Evolutionary conservation across 352 stramenopile species (phyloP).

Genomic region (Globisporangium nodosum): DNA sequence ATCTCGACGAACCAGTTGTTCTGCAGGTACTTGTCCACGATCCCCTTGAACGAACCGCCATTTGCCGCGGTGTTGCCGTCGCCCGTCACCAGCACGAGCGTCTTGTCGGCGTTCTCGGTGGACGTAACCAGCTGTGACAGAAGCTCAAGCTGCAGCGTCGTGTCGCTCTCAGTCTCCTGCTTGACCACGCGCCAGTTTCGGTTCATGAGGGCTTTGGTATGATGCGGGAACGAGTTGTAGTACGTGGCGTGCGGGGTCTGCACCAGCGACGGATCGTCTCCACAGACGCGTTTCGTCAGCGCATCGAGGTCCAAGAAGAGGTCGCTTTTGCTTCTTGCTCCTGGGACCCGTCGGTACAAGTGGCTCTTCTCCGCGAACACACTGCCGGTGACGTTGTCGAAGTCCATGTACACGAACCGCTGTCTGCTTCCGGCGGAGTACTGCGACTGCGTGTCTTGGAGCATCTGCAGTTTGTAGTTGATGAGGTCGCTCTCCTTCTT

Average conservation of each 20-base stretch:
- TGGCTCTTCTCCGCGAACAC: constrained; percentile 18
- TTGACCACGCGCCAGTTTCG: constrained; percentile 22
- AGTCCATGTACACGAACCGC: constrained; percentile 36
- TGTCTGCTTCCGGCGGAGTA: constrained; percentile 14
- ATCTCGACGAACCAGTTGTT: constrained; percentile 32
- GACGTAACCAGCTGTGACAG: constrained; percentile 20
- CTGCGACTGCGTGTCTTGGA: constrained; percentile 13
- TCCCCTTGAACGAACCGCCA: constrained; percentile 24
- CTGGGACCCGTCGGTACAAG: constrained; percentile 20
- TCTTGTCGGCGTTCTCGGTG: constrained; percentile 19
- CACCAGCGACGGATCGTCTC: constrained; percentile 5
- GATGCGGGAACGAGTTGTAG: constrained; percentile 17
- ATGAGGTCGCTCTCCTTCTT: no score
- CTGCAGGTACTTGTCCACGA: constrained; percentile 25
- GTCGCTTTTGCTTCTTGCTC: constrained; percentile 20
- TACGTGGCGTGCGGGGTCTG: constrained; percentile 21
- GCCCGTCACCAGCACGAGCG: constrained; percentile 34
- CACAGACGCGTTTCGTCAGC: constrained; percentile 23
- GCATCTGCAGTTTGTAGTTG: background rate
- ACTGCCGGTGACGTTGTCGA: constrained; percentile 31
- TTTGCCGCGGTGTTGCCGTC: constrained; percentile 27
- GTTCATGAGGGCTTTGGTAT: background rate
- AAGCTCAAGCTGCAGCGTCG: constrained; percentile 28
- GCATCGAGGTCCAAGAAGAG: constrained; percentile 28
- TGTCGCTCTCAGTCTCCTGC: constrained; percentile 25